Evolutionary conservation across 2,329 filamentous ascomycete species (phyloP).

Genomic region (Didymella pinodella): DNA sequence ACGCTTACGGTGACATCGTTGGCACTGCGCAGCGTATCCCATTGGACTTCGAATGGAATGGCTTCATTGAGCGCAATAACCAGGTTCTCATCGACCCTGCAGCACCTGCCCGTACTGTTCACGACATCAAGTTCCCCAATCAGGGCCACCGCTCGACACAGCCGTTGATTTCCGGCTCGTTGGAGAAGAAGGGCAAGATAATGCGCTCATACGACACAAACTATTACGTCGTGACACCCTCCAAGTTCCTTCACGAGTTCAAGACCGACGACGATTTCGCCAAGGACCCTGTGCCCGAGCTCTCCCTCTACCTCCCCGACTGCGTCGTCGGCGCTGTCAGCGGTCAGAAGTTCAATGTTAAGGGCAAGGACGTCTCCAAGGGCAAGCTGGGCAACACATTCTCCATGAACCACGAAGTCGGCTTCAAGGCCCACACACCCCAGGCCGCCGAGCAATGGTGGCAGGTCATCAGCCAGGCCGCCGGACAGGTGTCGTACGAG

Average conservation of each 20-base stretch:
- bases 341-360: constrained; percentile 89
- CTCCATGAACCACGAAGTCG: constrained; percentile 78
- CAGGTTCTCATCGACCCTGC: constrained; percentile 80
- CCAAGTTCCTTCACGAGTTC: constrained; percentile 93
- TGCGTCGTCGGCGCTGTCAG: constrained; percentile 76
- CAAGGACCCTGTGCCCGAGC: constrained; percentile 80
- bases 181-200: constrained; percentile 91
- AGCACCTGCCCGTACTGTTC: constrained; percentile 74
- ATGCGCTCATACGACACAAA: constrained; percentile 79
- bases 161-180: constrained; percentile 82
- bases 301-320: constrained; percentile 91
- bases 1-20: constrained; percentile 85
- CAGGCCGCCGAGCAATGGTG: constrained; percentile 87
- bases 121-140: constrained; percentile 84
- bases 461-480: constrained; percentile 70
- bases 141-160: constrained; percentile 82
- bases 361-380: constrained; percentile 90
- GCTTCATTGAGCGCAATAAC: constrained; percentile 76
- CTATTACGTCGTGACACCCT: constrained; percentile 90
- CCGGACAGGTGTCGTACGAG: constrained; percentile 59
- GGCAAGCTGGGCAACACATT: constrained; percentile 80
- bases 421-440: constrained; percentile 86
- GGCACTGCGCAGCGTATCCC: constrained; percentile 78
- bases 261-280: constrained; percentile 83
- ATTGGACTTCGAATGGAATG: constrained; percentile 88